Base-by-base conservation (phyloP, 2,329 filamentous ascomycete genomes). In the Fusarium metavorans region DNA sequence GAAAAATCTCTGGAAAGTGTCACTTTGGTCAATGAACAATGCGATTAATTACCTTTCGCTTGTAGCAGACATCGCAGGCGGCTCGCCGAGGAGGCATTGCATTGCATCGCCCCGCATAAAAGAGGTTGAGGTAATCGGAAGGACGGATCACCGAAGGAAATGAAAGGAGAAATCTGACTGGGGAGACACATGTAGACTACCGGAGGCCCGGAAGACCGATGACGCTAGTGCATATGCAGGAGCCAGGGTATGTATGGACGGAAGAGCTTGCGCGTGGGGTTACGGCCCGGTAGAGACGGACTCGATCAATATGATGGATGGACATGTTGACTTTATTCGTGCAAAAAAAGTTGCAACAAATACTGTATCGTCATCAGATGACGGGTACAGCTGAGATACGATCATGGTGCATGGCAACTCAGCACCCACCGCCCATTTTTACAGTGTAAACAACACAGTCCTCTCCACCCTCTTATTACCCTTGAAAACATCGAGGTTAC, bases 21-120 rank as follows among this genome's bases (percentile, higher is more conserved):
- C 50, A 50, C 6, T 25, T 18, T 18, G 25, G 25, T 43, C 35
- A n/a, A 48, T 34, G 43, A 35, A 37, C n/a, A 11, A 50, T 25
- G 25, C 34, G 41, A 20, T 20, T 16, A 34, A 56, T 56, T 70
- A 75, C 72, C 72, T 74, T 74, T 69, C 72, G 72, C 72, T 75
- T 74, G 59, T 74, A 74, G 61, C 72, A 74, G 57, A 61, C 48
- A 56, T 74, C 72, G 58, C 72, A 74, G 39, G 72, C 72, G 25
- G 72, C 72, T 23, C 72, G 72, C 25, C 72, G 62, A n/a, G 72
- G 72, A 75, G 72, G 72, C 72, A 74, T 73, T 48, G 52, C 72
- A 74, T 74, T 32, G 45, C 66, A 45, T 37, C 10, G 45, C 32
- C 52, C 32, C 43, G 57, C 35, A 35, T 45, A 32, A 43, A 8